A percentile compares a stretch with the other conserved stretches of the same genome.
phyloP scores from a whole-genome alignment of 225 moss, liverwort and hornwort genomes.

The Marchantia paleacea region DNA sequence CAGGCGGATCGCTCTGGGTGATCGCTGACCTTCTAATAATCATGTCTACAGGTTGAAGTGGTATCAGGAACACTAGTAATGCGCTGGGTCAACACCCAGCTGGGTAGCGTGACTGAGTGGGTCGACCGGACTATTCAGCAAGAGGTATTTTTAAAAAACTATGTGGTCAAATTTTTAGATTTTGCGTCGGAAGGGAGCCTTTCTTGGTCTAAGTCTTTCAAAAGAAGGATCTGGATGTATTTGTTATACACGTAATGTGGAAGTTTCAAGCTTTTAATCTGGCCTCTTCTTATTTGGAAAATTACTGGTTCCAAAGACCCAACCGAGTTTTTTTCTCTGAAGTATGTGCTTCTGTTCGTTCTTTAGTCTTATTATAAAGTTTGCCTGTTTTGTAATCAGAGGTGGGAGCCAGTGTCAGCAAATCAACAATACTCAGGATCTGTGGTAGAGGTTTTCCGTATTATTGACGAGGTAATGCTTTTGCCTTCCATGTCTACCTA shows the following conservation, averaged over 20 bases:
- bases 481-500: not conserved
- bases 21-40: not conserved
- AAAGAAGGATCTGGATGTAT: no score
- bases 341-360: not conserved
- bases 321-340: not conserved
- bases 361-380: not conserved
- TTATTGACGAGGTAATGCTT: slow-evolving; percentile 73
- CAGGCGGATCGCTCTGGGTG: no score
- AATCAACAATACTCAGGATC: slow-evolving; percentile 80
- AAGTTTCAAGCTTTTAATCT: no score
- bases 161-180: no score
- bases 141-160: slow-evolving; percentile 43
- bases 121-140: slow-evolving; percentile 82
- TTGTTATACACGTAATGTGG: not conserved
- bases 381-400: slow-evolving; percentile 33
- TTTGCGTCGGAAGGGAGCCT: not conserved
- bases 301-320: not conserved
- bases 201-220: not conserved
- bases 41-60: slow-evolving; percentile 66
- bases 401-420: slow-evolving; percentile 87
- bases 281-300: no score
- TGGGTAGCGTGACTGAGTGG: slow-evolving; percentile 83
- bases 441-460: slow-evolving; percentile 90
- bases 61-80: slow-evolving; percentile 85
- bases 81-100: slow-evolving; percentile 89